Conservation (phyloP, 2,329 filamentous ascomycete genomes). For the Xylariaceae sp. region DNA sequence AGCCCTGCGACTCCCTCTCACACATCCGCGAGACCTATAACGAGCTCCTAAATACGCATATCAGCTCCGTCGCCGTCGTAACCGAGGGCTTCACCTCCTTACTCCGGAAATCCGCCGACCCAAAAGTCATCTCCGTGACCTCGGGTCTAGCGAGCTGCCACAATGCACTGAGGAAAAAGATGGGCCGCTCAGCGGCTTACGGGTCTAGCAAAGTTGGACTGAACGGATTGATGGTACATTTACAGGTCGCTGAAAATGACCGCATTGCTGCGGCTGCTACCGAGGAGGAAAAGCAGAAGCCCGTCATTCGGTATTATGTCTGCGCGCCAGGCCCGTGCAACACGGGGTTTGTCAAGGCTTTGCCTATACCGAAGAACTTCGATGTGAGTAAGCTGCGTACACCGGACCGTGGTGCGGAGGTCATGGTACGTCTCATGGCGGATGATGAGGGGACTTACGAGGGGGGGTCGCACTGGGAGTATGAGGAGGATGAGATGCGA, state of each 20-base stretch:
- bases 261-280: background rate
- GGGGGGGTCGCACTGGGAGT: slow-evolving; percentile 6
- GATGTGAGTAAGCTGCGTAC: background rate
- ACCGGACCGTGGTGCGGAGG: slow-evolving; percentile 4
- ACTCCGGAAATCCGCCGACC: background rate
- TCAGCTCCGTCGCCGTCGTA: slow-evolving; percentile 6
- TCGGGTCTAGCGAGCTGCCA: slow-evolving; percentile 8
- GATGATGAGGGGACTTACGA: slow-evolving; percentile 5
- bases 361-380: background rate
- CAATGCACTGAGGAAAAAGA: slow-evolving; percentile 5
- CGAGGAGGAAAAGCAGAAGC: background rate
- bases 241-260: slow-evolving; percentile 10
- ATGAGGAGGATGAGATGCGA: slow-evolving; percentile 6
- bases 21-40: background rate
- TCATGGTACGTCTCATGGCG: slow-evolving; percentile 2
- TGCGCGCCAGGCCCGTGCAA: slow-evolving; percentile 2
- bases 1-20: background rate
- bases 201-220: slow-evolving; percentile 7
- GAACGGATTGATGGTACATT: slow-evolving; percentile 8
- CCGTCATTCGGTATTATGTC: slow-evolving; percentile 2
- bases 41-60: slow-evolving; percentile 4
- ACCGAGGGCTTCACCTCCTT: slow-evolving; percentile 2
- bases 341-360: slow-evolving; percentile 2
- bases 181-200: slow-evolving; percentile 3
- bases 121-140: slow-evolving; percentile 8